phyloP scores from a whole-genome alignment of 257 asterid species.

The Przewalskia tangutica region DNA sequence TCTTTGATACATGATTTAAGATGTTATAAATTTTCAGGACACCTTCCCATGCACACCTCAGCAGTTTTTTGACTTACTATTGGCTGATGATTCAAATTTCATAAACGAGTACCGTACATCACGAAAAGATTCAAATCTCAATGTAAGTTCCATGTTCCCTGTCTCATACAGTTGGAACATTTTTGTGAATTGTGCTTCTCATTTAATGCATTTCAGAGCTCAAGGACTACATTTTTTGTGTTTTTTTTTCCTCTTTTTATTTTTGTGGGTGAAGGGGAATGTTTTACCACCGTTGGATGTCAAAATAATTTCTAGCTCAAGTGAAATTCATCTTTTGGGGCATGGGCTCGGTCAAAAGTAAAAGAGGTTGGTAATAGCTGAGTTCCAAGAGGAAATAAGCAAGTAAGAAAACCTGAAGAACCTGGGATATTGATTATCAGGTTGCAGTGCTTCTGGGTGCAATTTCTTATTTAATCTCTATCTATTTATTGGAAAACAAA shows the following conservation, averaged over 20 bases:
- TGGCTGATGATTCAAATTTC: conserved; percentile 76
- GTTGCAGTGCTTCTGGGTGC: conserved; percentile 3
- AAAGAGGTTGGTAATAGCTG: background rate
- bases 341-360: background rate
- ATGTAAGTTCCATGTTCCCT: conserved; percentile 33
- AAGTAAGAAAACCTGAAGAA: background rate
- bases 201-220: background rate
- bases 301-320: background rate
- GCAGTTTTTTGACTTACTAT: conserved; percentile 59
- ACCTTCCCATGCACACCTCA: conserved; percentile 81
- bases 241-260: background rate
- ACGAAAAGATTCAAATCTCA: conserved; percentile 69
- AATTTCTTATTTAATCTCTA: background rate
- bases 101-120: conserved; percentile 54
- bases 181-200: background rate
- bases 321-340: background rate
- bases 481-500: background rate
- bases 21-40: conserved; percentile 40
- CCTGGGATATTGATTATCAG: background rate
- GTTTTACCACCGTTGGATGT: background rate
- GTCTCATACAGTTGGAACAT: background rate
- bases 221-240: background rate
- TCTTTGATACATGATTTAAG: background rate
- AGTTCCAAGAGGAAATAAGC: background rate
- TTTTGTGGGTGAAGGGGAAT: background rate